phyloP scores from a whole-genome alignment of 768 basidiomycete species.

The Mycena polygramma region DNA sequence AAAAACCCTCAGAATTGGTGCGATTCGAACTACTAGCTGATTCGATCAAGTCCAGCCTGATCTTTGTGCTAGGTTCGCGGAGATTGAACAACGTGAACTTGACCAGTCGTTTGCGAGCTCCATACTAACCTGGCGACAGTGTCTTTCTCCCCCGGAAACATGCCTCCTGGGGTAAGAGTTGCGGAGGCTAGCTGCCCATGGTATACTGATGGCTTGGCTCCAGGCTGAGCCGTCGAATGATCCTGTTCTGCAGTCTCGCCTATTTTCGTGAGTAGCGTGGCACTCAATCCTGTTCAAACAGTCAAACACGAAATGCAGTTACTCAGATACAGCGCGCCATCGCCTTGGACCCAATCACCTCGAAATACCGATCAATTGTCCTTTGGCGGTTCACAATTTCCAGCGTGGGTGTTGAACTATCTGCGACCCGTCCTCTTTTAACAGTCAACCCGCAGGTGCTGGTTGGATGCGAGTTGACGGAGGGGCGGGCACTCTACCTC shows the following conservation, averaged over 20 bases:
- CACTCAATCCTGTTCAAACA: background rate
- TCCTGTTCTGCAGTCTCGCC: constrained; percentile 36
- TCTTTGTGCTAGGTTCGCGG: constrained; percentile 26
- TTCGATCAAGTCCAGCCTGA: background rate
- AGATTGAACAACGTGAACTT: constrained; percentile 34
- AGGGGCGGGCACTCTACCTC: constrained; percentile 30
- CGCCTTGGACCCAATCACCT: constrained; percentile 37
- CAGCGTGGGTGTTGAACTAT: constrained; percentile 24
- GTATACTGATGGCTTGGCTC: background rate
- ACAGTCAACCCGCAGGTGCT: constrained; percentile 21
- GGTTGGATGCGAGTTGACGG: constrained; percentile 36
- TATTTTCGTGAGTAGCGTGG: constrained; percentile 26
- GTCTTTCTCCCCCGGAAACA: constrained; percentile 32
- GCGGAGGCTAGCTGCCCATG: background rate
- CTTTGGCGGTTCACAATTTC: constrained; percentile 30
- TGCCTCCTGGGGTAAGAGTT: constrained; percentile 31
- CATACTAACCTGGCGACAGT: constrained; percentile 6
- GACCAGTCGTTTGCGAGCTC: background rate
- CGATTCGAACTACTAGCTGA: background rate
- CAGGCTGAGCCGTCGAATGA: constrained; percentile 38
- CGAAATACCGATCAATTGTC: constrained; percentile 36
- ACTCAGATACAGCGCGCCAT: constrained; percentile 30
- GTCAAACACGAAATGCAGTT: constrained; percentile 7
- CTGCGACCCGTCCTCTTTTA: background rate
- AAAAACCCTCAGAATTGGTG: constrained; percentile 37